Evolutionary conservation across 2,329 filamentous ascomycete species (phyloP).

Genomic region (Phaeosphaeriaceae sp.): DNA sequence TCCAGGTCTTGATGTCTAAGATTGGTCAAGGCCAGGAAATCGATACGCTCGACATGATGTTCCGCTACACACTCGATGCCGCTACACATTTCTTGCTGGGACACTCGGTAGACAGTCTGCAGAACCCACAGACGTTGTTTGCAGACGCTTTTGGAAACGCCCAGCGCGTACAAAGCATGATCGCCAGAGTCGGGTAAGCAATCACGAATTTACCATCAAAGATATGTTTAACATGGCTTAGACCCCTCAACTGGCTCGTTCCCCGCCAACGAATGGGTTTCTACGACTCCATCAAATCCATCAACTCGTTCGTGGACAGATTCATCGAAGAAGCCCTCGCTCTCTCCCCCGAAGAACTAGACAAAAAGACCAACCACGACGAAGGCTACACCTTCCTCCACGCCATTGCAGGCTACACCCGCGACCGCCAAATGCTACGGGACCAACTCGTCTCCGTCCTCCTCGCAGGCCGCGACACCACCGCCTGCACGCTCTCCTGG

Average conservation of each 20-base stretch:
- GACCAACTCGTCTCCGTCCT: slow-evolving; percentile 80
- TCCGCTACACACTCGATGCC: slow-evolving; percentile 78
- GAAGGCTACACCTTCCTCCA: slow-evolving; percentile 84
- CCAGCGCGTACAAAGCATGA: slow-evolving; percentile 74
- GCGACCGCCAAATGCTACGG: slow-evolving; percentile 71
- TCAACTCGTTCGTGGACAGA: slow-evolving; percentile 78
- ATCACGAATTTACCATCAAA: background rate
- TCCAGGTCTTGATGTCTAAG: slow-evolving; percentile 74
- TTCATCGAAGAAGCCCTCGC: slow-evolving; percentile 79
- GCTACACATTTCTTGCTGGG: slow-evolving; percentile 89
- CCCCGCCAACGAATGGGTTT: slow-evolving; percentile 69
- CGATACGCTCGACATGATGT: slow-evolving; percentile 80
- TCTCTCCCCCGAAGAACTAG: slow-evolving; percentile 75
- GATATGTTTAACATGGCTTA: slow-evolving; percentile 29
- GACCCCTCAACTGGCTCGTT: slow-evolving; percentile 69
- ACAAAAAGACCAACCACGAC: slow-evolving; percentile 75
- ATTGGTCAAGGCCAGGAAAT: slow-evolving; percentile 65
- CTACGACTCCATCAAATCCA: slow-evolving; percentile 68
- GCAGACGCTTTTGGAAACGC: slow-evolving; percentile 84
- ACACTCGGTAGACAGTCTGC: slow-evolving; percentile 70
- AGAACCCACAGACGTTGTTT: slow-evolving; percentile 70
- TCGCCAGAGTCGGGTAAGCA: slow-evolving; percentile 68
- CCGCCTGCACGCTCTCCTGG: slow-evolving; percentile 82
- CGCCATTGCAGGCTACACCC: slow-evolving; percentile 81
- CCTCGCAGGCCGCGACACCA: slow-evolving; percentile 87